Percentiles rank a stretch among this genome's conserved stretches.
Conservation (phyloP, 768 basidiomycete species). For the Pisolithus orientalis region DNA sequence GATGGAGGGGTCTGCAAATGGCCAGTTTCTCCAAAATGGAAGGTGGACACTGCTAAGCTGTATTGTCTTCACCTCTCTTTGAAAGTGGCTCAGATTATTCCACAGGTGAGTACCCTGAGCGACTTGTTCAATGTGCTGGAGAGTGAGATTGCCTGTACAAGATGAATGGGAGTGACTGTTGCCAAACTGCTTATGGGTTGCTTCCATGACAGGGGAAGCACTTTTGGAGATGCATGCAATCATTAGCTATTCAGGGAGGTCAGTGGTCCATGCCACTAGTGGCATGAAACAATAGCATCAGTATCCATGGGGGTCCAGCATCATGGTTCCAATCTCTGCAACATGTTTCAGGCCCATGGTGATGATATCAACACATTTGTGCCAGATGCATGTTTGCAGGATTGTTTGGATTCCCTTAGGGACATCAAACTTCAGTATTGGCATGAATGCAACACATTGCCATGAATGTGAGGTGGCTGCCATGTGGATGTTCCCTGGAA, state of each 20-base stretch:
- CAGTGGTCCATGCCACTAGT: too few species aligned
- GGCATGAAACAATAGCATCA: not conserved
- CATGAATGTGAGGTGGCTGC: too few species aligned
- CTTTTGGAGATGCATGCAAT: too few species aligned
- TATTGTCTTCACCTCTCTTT: too few species aligned
- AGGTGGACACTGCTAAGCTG: too few species aligned
- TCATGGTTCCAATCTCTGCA: too few species aligned
- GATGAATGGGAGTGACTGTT: too few species aligned
- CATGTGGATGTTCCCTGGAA: too few species aligned
- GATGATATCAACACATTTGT: conserved; percentile 27
- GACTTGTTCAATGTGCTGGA: not conserved
- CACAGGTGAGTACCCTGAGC: not conserved
- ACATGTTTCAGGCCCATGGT: conserved; percentile 23
- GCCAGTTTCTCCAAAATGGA: not conserved
- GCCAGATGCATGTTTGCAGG: conserved; percentile 20
- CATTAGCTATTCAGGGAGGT: too few species aligned
- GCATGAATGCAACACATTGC: conserved; percentile 19
- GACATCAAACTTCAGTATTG: conserved; percentile 20
- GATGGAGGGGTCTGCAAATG: not conserved
- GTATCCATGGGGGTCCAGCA: conserved; percentile 14
- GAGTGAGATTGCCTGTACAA: not conserved
- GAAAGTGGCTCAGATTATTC: not conserved
- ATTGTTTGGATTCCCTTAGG: conserved; percentile 16
- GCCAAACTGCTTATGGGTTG: too few species aligned
- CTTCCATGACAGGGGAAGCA: too few species aligned